phyloP scores from a whole-genome alignment of 2,329 filamentous ascomycete genomes.

The Thelonectria olida region DNA sequence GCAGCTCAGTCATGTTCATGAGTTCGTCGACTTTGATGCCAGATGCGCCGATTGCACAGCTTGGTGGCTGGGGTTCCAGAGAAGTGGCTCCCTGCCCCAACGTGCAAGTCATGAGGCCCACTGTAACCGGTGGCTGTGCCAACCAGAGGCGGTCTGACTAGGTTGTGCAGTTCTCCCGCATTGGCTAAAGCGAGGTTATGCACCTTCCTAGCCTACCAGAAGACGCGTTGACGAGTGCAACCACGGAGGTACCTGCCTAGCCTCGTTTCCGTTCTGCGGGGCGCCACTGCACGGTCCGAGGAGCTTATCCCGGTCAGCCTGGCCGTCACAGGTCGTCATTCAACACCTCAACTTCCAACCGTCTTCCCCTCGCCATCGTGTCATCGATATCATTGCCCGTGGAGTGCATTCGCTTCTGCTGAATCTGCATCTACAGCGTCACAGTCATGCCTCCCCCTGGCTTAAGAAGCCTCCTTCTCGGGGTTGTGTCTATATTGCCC shows the following conservation, averaged over 20 bases:
- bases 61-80: slow-evolving; percentile 3
- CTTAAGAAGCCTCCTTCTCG: slow-evolving; percentile 50
- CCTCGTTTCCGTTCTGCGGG: slow-evolving; percentile 33
- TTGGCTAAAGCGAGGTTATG: background rate
- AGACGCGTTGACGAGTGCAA: background rate
- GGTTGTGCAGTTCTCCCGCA: background rate
- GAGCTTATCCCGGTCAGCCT: slow-evolving; percentile 37
- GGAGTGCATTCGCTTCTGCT: slow-evolving; percentile 15
- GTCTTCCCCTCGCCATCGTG: slow-evolving; percentile 6
- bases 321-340: slow-evolving; percentile 18
- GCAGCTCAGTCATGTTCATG: background rate
- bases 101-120: slow-evolving; percentile 19
- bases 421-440: slow-evolving; percentile 31
- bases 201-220: background rate
- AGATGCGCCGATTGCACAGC: background rate
- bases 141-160: background rate
- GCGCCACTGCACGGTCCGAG: slow-evolving; percentile 38
- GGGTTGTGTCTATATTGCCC: slow-evolving; percentile 52
- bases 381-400: slow-evolving; percentile 2
- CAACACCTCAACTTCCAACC: slow-evolving; percentile 3
- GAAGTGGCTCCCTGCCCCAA: slow-evolving; percentile 3
- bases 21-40: background rate
- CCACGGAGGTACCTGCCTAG: slow-evolving; percentile 23
- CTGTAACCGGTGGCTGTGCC: slow-evolving; percentile 12
- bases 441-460: slow-evolving; percentile 52